Evolutionary conservation across 805 yeast species (phyloP), one percentile per base, ranked within the genome.

Genomic region (Candida tammaniensis): DNA sequence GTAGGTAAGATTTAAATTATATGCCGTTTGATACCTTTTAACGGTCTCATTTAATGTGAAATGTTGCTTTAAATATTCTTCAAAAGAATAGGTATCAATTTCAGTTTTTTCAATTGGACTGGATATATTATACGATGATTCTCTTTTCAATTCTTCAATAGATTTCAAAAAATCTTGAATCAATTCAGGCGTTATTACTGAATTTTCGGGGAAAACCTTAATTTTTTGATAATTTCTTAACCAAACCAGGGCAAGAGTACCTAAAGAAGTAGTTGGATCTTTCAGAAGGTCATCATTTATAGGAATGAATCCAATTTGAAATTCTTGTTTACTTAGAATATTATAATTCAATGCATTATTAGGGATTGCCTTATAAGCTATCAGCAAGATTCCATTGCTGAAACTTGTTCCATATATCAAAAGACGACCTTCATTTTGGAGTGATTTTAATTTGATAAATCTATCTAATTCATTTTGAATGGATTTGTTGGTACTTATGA

Each of bases 321-420:
- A 47, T 13, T 54, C 57, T 13, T 44, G 44, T 35, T 49, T 50
- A 7, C 64, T 51, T 17, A 43, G 32, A 24, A 52, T 55, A 11
- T 48, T 45, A 37, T 61, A 60, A 34, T 50, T 51, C 7, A 60
- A 34, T 7, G 47, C 49, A 33, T 54, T 49, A 20, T 49, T 55
- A 6, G 66, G 62, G 4, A 43, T 36, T 4, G 53, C 36, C 30
- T 54, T 53, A 36, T 53, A 57, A 3, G 49, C 46, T 2, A 61
- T 25, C 5, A 55, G 38, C 10, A 54, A 15, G 4, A 58, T 30
- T 4, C 56, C 57, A 29, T 43, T 44, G 7, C 33, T 26, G 14
- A 48, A 27, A 9, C 45, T 46, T 13, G 45, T 44, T 3, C 59
- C 63, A 24, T 50, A 55, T 23, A 49, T 52, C 7, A 55, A 40